Evolutionary conservation across 345 rosid genomes (phyloP).

Genomic region (Xanthoceras sorbifolium): DNA sequence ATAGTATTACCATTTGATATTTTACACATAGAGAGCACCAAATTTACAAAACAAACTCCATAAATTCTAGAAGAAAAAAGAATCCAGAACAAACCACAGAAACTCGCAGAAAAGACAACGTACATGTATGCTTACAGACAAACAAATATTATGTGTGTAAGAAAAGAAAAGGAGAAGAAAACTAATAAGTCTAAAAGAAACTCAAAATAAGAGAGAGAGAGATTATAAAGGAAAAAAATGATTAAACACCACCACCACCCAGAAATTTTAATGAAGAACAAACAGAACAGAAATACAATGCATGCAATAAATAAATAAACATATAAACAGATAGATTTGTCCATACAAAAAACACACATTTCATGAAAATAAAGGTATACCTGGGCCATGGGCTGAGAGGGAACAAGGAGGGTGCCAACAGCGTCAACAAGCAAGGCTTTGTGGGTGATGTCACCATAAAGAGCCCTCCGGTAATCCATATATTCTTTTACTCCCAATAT

Average conservation of each 20-base stretch:
- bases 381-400: slow-evolving; percentile 99
- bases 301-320: neutral
- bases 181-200: too few relatives aligned
- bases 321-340: neutral
- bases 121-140: too few relatives aligned
- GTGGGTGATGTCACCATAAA: slow-evolving; percentile 81
- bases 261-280: too few relatives aligned
- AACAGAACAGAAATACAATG: too few relatives aligned
- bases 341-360: neutral
- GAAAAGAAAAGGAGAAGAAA: too few relatives aligned
- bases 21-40: neutral
- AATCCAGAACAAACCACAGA: neutral
- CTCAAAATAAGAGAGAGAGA: too few relatives aligned
- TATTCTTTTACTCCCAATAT: slow-evolving; percentile 68
- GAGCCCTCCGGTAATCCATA: slow-evolving; percentile 76
- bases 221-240: too few relatives aligned
- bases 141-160: neutral
- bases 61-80: neutral
- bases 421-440: slow-evolving; percentile 93
- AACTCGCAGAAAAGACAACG: too few relatives aligned
- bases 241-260: too few relatives aligned
- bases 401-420: slow-evolving; percentile 87
- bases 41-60: neutral
- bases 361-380: slow-evolving; percentile 27
- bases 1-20: neutral